phyloP scores from a whole-genome alignment of 2,329 filamentous ascomycete genomes.

The Pseudophaeomoniella oleicola region DNA sequence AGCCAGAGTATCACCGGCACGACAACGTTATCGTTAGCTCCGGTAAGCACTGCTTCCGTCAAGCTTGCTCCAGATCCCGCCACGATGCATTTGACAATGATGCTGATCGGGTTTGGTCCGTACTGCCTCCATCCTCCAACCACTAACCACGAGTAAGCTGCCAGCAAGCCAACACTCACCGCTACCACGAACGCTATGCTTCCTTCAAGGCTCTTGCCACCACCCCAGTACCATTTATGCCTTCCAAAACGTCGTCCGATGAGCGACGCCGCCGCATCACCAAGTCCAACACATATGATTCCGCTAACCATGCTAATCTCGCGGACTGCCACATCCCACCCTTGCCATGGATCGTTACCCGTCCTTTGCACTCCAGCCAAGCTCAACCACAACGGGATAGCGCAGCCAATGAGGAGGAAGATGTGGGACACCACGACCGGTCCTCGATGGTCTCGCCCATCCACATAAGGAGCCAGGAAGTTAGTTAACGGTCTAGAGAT shows the following conservation, averaged over 20 bases:
- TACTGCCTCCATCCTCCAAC: constrained; percentile 52
- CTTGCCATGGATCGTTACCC: constrained; percentile 41
- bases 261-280: constrained; percentile 82
- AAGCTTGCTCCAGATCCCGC: constrained; percentile 73
- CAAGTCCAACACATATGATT: constrained; percentile 86
- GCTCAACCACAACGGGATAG: constrained; percentile 83
- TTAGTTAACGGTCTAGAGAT: constrained; percentile 70
- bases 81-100: constrained; percentile 24
- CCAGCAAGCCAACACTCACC: constrained; percentile 59
- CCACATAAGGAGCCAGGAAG: constrained; percentile 87
- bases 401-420: constrained; percentile 87
- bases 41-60: constrained; percentile 88
- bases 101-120: constrained; percentile 13
- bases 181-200: constrained; percentile 65
- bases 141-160: constrained; percentile 58
- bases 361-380: constrained; percentile 53
- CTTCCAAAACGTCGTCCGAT: constrained; percentile 76
- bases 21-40: constrained; percentile 96
- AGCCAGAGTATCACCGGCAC: constrained; percentile 89
- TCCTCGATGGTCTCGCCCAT: constrained; percentile 80
- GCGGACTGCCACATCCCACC: constrained; percentile 60
- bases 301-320: constrained; percentile 86
- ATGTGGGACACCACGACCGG: constrained; percentile 94
- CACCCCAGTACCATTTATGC: constrained; percentile 90
- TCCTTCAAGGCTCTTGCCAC: constrained; percentile 89